Evolutionary conservation across 306 rosid genomes (phyloP), one percentile per base, ranked within the genome.

Genomic region (Acacia confusa): DNA sequence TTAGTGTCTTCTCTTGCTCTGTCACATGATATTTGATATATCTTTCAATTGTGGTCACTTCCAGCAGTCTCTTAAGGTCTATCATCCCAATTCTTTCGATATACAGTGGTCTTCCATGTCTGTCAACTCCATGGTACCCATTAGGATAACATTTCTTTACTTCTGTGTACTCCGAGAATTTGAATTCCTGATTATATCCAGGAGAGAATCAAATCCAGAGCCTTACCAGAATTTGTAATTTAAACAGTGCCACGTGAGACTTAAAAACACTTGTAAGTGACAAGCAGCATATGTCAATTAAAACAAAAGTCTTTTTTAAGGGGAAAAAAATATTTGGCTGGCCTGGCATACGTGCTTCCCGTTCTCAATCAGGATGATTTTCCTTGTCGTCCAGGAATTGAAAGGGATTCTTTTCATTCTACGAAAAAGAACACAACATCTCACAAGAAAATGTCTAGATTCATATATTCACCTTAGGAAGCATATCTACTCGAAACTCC

Each of bases 91-190:
- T 63, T 84, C 95, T 88, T 84, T 95, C 99, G 10, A 95, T 90
- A 79, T 95, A 93, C 36, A 95, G 36, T 3, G 97, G 99, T 83
- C 99, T 90, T 0, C 97, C 99, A 48, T 25, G 58, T 84, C 82
- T 90, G 75, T 95, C 99, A 64, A 95, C 97, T 19, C 97, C 93
- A 66, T 95, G 99, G 77, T 50, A 95, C 73, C 99, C 99, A 77
- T 91, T 94, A 52, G 97, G 99, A 84, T 95, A 95, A 48, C 91
- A 87, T 80, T 87, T 88, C 82, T 92, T 93, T n/a, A 95, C 97
- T 34, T 83, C 89, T n/a, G 81, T 82, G 80, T 65, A 65, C 83
- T 93, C 99, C 77, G 88, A 85, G 85, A 89, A 95, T 80, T 89
- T 85, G 73, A 93, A 88, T 80, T 92, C 99, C 99, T 95, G 89